Conservation (phyloP, 495 filamentous ascomycete genomes). For the Tuber microsphaerosporum region DNA sequence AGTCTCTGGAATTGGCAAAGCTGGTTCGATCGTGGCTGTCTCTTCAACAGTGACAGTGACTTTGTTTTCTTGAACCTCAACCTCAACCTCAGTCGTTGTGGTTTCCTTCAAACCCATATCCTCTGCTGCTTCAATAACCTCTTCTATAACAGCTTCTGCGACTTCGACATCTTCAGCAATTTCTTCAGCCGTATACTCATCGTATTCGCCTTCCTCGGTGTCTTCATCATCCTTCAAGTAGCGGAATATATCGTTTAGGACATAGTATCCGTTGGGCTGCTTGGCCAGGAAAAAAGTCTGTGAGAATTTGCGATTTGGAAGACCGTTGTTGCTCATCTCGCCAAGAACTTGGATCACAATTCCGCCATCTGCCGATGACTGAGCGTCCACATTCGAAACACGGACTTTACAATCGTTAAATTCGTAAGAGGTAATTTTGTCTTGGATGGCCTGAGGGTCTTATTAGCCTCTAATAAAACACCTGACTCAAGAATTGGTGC, state of each 20-base stretch:
- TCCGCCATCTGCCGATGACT: conserved; percentile 72
- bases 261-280: conserved; percentile 95
- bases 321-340: conserved; percentile 88
- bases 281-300: conserved; percentile 98
- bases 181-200: conserved; percentile 44
- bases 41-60: conserved; percentile 48
- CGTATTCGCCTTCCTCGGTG: conserved; percentile 60
- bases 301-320: conserved; percentile 84
- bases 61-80: conserved; percentile 49
- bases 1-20: conserved; percentile 44
- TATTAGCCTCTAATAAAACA: not conserved
- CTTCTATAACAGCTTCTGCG: conserved; percentile 54
- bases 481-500: not conserved
- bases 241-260: conserved; percentile 94
- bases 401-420: conserved; percentile 98
- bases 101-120: conserved; percentile 44
- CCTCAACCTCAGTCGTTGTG: conserved; percentile 46
- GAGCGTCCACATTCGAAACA: conserved; percentile 94
- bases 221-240: conserved; percentile 71
- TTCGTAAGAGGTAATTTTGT: conserved; percentile 82
- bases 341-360: conserved; percentile 97
- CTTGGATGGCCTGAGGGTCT: conserved; percentile 67
- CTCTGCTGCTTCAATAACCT: conserved; percentile 51
- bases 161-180: conserved; percentile 47
- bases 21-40: conserved; percentile 32